phyloP scores from a whole-genome alignment of 768 basidiomycete species.

The Boletales sp. region DNA sequence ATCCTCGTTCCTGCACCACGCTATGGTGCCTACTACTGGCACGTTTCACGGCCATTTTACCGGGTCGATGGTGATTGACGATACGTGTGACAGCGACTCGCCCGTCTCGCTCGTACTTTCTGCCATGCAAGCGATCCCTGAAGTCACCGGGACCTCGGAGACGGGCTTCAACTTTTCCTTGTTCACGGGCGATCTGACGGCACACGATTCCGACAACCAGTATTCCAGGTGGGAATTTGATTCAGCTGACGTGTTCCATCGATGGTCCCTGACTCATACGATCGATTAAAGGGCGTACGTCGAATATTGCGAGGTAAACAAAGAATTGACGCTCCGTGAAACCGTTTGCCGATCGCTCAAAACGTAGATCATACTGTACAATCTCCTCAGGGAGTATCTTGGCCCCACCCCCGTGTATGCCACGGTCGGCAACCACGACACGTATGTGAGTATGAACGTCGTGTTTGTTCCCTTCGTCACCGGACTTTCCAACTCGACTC shows the following conservation, averaged over 20 bases:
- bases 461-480: not conserved
- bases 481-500: not conserved
- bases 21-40: conserved; percentile 43
- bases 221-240: conserved; percentile 54
- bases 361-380: conserved; percentile 53
- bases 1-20: conserved; percentile 57
- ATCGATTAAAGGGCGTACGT: conserved; percentile 51
- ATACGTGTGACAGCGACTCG: conserved; percentile 43
- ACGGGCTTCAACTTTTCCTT: conserved; percentile 62
- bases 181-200: conserved; percentile 72
- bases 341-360: not conserved
- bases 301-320: conserved; percentile 62
- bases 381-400: conserved; percentile 54
- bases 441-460: conserved; percentile 39
- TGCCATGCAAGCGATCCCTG: conserved; percentile 63
- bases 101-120: conserved; percentile 57
- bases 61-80: not conserved
- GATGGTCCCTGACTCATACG: not conserved
- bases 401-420: conserved; percentile 64
- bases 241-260: not conserved
- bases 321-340: not conserved
- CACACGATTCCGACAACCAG: conserved; percentile 67
- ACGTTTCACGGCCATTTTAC: not conserved
- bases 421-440: conserved; percentile 70
- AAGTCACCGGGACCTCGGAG: conserved; percentile 52